Conservation (phyloP, 2,329 filamentous ascomycete species). For the Pochonia chlamydosporia region DNA sequence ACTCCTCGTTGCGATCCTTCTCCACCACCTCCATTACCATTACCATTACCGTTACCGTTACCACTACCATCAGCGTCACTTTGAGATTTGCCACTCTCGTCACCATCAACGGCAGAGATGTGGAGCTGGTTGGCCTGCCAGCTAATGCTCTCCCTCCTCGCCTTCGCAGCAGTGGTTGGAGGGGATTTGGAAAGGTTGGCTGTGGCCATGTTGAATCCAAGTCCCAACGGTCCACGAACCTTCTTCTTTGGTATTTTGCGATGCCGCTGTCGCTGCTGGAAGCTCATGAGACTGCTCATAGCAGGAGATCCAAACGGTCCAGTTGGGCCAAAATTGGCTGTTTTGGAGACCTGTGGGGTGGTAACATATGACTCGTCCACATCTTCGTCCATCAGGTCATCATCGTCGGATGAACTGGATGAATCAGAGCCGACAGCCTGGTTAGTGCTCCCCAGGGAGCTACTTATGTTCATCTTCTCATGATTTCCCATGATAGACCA, state of each 20-base stretch:
- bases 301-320: slow-evolving; percentile 65
- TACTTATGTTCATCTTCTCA: slow-evolving; percentile 68
- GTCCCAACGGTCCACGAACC: slow-evolving; percentile 39
- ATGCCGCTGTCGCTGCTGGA: slow-evolving; percentile 70
- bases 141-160: slow-evolving; percentile 81
- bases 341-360: slow-evolving; percentile 72
- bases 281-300: slow-evolving; percentile 73
- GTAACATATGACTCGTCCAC: slow-evolving; percentile 76
- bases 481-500: slow-evolving; percentile 67
- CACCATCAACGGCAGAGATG: slow-evolving; percentile 63
- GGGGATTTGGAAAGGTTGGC: slow-evolving; percentile 65
- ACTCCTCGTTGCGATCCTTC: slow-evolving; percentile 62
- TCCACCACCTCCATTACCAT: slow-evolving; percentile 40
- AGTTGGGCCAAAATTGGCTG: slow-evolving; percentile 35
- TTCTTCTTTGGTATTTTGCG: slow-evolving; percentile 60
- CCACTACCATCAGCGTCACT: slow-evolving; percentile 45
- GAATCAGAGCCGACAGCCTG: slow-evolving; percentile 66
- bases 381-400: slow-evolving; percentile 65
- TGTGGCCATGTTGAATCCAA: slow-evolving; percentile 42
- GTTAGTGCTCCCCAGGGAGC: slow-evolving; percentile 65
- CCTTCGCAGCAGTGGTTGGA: slow-evolving; percentile 46
- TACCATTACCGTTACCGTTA: slow-evolving; percentile 56
- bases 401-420: slow-evolving; percentile 67
- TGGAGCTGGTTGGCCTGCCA: slow-evolving; percentile 86
- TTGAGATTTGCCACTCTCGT: slow-evolving; percentile 66